phyloP scores from a whole-genome alignment of 2,329 filamentous ascomycete genomes.

The Tolypocladium cylindrosporum region DNA sequence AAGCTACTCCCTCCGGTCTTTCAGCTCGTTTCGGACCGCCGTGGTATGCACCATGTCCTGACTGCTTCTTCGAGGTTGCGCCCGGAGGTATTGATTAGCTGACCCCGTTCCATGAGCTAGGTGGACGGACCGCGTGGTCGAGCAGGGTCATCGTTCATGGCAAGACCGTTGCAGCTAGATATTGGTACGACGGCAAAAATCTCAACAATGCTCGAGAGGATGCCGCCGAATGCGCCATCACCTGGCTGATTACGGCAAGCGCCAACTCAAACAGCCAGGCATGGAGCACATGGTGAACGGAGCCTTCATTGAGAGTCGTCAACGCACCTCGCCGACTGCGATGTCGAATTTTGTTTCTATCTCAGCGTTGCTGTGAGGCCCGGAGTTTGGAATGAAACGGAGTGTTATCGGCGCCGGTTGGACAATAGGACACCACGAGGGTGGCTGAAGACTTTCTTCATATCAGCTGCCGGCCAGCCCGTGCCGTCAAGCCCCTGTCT shows the following conservation, averaged over 20 bases:
- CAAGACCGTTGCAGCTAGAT: constrained; percentile 58
- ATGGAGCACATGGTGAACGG: constrained; percentile 12
- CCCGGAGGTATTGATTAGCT: background rate
- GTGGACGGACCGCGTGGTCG: constrained; percentile 86
- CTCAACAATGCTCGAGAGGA: constrained; percentile 84
- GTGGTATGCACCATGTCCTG: constrained; percentile 41
- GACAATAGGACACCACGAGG: background rate
- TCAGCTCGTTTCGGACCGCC: constrained; percentile 63
- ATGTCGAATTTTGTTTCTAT: background rate
- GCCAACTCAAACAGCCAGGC: constrained; percentile 12
- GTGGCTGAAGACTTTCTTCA: background rate
- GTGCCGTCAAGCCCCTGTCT: background rate
- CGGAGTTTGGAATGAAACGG: background rate
- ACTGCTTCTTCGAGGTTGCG: background rate
- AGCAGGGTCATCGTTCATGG: constrained; percentile 66
- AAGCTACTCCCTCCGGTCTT: constrained; percentile 49
- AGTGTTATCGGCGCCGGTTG: background rate
- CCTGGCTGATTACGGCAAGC: constrained; percentile 37
- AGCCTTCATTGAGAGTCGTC: background rate
- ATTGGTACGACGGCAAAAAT: constrained; percentile 86
- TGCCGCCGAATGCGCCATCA: constrained; percentile 72
- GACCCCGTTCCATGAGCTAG: constrained; percentile 30
- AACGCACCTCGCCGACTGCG: background rate
- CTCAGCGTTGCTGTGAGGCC: background rate
- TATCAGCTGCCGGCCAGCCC: background rate